phyloP scores from a whole-genome alignment of 2,329 filamentous ascomycete species.

The Sphaerostilbella broomeana region DNA sequence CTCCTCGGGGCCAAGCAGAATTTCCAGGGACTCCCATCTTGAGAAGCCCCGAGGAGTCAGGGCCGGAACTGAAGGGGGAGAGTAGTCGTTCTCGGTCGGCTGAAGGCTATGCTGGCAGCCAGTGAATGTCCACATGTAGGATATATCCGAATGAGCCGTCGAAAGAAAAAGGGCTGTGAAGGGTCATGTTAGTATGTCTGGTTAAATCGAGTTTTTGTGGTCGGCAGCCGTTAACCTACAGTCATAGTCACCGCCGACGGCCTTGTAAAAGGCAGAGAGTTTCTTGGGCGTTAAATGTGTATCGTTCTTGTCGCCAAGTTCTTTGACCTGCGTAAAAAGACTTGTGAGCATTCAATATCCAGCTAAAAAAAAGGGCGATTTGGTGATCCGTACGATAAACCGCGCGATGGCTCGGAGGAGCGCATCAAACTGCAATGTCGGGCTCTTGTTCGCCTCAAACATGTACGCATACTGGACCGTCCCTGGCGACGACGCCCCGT shows the following conservation, averaged over 20 bases:
- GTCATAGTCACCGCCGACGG: conserved; percentile 70
- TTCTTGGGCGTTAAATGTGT: conserved; percentile 57
- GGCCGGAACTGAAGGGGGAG: conserved; percentile 70
- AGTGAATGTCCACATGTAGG: conserved; percentile 86
- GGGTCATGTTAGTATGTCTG: conserved; percentile 6
- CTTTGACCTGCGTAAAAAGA: conserved; percentile 37
- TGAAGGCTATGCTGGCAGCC: conserved; percentile 87
- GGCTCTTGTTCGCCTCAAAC: conserved; percentile 60
- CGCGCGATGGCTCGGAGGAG: conserved; percentile 62
- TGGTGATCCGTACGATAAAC: conserved; percentile 55
- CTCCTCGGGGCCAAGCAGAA: conserved; percentile 79
- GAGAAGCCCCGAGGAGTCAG: conserved; percentile 80
- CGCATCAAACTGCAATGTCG: conserved; percentile 60
- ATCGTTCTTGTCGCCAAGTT: conserved; percentile 52
- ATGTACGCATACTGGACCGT: conserved; percentile 55
- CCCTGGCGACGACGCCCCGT: conserved; percentile 18
- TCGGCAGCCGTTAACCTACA: conserved; percentile 31
- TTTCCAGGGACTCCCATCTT: conserved; percentile 88
- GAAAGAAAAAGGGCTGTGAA: conserved; percentile 64
- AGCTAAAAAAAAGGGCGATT: background rate
- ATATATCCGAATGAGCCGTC: conserved; percentile 66
- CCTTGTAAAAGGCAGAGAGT: conserved; percentile 69
- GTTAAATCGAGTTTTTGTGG: too few relatives aligned
- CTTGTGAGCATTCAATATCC: conserved; percentile 17
- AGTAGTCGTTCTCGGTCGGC: conserved; percentile 65